Base-by-base conservation (phyloP, 345 rosid species). In the Pugionium cornutum region DNA sequence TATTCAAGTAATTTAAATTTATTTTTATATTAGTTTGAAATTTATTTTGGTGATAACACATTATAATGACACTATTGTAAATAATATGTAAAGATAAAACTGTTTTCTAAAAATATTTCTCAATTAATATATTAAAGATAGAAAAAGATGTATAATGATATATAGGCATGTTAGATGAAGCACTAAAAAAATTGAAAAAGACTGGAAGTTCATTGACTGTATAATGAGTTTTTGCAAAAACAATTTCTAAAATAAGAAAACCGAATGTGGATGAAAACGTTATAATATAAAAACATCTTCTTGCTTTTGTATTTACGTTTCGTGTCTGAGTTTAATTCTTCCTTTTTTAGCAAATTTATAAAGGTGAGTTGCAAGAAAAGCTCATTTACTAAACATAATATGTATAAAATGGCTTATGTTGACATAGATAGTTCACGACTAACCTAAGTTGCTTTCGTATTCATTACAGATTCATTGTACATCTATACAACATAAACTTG, bases 231-330 rank as follows among this genome's bases (percentile, higher is more conserved):
- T 7, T 35, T 31, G 43, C 42, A 35, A 53, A 35, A 30, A 3
- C 18, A 34, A 53, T 34, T 40, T 40, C 27, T 11, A 57, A 36
- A 57, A 57, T 57, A 47, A 39, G 34, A 57, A 40, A 9, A 56
- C 8, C 46, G 9, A 31, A 18, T 59, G 2, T 44, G 64, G 41
- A 18, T 31, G 52, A 36, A 43, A 7, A 57, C 27, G 36, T 18
- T 57, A 57, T 28, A 40, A 35, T n/a, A 35, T 35, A 5, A 53
- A 4, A 5, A 18, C 25, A 47, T 2, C 33, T 10, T 58, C 29
- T 11, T 59, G 40, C 11, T 18, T 57, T 30, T 30, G 37, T 57
- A 11, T 43, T 31, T 44, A 32, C 30, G 9, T 44, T 44, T 44
- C 30, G 10, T 59, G 27, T 40, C 35, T 57, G n/a, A 11, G 2